Evolutionary conservation across 257 asterid species (phyloP).

Genomic region (Jasminum sambac): DNA sequence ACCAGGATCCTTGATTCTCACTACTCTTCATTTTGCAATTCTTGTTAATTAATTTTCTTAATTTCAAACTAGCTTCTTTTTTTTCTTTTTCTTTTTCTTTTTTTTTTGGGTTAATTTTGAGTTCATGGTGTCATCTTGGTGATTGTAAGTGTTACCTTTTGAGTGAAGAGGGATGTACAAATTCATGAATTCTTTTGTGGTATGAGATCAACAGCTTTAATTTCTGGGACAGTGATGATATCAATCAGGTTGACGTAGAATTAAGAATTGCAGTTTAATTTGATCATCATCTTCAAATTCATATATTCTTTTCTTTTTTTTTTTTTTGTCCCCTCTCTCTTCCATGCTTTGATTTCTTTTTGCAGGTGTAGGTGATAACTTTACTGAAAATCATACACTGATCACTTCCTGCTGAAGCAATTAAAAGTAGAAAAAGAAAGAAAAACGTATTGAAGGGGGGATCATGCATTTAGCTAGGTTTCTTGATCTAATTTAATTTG

Average conservation of each 20-base stretch:
- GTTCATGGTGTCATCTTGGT: slow-evolving; percentile 25
- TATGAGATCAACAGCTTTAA: slow-evolving; percentile 2
- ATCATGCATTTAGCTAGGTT: no score
- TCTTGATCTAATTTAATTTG: no score
- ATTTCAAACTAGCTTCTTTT: not conserved
- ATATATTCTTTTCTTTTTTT: no score
- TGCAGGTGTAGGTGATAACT: slow-evolving; percentile 33
- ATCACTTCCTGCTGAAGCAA: slow-evolving; percentile 25
- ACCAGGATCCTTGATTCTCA: not conserved
- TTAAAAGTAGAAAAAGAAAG: not conserved
- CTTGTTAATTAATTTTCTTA: slow-evolving; percentile 20
- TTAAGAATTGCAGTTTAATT: not conserved
- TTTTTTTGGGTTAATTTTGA: no score
- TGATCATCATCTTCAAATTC: not conserved
- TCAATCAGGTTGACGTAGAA: not conserved
- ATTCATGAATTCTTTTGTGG: slow-evolving; percentile 35
- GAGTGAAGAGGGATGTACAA: slow-evolving; percentile 34
- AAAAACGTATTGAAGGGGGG: no score
- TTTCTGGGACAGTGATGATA: not conserved
- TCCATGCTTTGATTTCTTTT: not conserved
- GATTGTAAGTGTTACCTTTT: slow-evolving; percentile 15
- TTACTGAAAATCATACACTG: slow-evolving; percentile 30
- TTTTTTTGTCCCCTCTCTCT: not conserved
- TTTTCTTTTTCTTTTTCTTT: no score
- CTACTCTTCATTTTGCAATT: slow-evolving; percentile 16